phyloP scores from a whole-genome alignment of 371 early-diverging fungal species.

The Lichtheimia hyalospora region DNA sequence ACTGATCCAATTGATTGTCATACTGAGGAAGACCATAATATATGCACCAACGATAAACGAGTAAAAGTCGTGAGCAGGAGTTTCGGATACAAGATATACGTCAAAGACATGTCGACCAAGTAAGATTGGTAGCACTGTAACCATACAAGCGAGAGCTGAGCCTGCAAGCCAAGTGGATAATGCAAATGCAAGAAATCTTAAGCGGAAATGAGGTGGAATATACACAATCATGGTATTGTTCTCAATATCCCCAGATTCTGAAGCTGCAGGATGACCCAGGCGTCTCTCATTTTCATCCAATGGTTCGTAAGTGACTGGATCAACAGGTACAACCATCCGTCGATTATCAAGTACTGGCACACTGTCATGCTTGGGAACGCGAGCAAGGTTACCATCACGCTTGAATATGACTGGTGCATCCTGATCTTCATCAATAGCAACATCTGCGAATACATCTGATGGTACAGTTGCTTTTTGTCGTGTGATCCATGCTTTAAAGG shows the following conservation, averaged over 20 bases:
- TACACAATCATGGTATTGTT: conserved; percentile 62
- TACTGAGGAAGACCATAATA: conserved; percentile 27
- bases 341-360: conserved; percentile 69
- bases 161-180: conserved; percentile 63
- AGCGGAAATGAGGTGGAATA: conserved; percentile 63
- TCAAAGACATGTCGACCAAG: conserved; percentile 38
- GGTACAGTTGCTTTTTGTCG: conserved; percentile 27
- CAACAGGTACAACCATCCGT: conserved; percentile 73
- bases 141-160: conserved; percentile 42
- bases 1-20: conserved; percentile 20
- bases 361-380: conserved; percentile 73
- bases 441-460: conserved; percentile 26
- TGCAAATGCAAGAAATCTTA: conserved; percentile 39
- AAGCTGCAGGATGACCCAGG: conserved; percentile 54
- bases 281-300: conserved; percentile 60
- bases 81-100: conserved; percentile 29
- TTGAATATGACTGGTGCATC: conserved; percentile 54
- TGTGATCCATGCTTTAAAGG: conserved; percentile 50
- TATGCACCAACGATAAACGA: conserved; percentile 49
- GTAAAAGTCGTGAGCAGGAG: conserved; percentile 60
- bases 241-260: conserved; percentile 48
- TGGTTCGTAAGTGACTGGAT: conserved; percentile 59
- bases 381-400: conserved; percentile 62
- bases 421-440: conserved; percentile 24
- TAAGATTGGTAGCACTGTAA: conserved; percentile 57